Evolutionary conservation across 768 basidiomycete genomes (phyloP).

Genomic region (Symmetrospora coprosmae): DNA sequence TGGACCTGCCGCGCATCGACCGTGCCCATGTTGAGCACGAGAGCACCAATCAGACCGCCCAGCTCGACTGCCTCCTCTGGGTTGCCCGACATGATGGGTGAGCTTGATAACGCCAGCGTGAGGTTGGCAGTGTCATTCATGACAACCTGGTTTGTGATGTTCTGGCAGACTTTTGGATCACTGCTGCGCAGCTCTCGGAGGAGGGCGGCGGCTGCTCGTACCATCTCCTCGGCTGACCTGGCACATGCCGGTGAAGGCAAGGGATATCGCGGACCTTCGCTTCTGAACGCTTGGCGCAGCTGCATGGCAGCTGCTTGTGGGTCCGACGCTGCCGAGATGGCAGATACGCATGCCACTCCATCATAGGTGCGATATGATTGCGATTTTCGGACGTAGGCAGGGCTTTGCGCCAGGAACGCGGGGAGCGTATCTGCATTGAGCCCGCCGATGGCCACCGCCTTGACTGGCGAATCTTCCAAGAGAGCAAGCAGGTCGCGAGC

Average conservation of each 20-base stretch:
- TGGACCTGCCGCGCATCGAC: conserved; percentile 47
- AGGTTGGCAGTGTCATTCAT: conserved; percentile 79
- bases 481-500: conserved; percentile 53
- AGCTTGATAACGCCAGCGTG: conserved; percentile 71
- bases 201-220: conserved; percentile 42
- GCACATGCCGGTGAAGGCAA: background rate
- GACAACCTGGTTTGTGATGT: conserved; percentile 51
- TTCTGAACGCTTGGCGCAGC: conserved; percentile 13
- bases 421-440: conserved; percentile 66
- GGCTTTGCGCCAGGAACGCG: conserved; percentile 58
- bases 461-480: conserved; percentile 51
- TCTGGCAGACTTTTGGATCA: conserved; percentile 7
- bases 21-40: conserved; percentile 81
- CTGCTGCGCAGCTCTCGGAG: conserved; percentile 43
- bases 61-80: conserved; percentile 71
- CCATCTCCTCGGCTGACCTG: conserved; percentile 18
- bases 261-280: background rate
- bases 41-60: conserved; percentile 48
- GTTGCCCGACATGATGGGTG: conserved; percentile 86
- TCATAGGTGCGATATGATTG: conserved; percentile 44
- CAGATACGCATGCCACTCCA: conserved; percentile 78
- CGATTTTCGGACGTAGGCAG: conserved; percentile 9
- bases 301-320: conserved; percentile 27
- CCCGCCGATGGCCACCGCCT: conserved; percentile 77
- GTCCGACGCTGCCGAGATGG: conserved; percentile 54